Evolutionary conservation across 2,329 filamentous ascomycete species (phyloP), one percentile per base, ranked within the genome.

Genomic region (Thelonectria olida): DNA sequence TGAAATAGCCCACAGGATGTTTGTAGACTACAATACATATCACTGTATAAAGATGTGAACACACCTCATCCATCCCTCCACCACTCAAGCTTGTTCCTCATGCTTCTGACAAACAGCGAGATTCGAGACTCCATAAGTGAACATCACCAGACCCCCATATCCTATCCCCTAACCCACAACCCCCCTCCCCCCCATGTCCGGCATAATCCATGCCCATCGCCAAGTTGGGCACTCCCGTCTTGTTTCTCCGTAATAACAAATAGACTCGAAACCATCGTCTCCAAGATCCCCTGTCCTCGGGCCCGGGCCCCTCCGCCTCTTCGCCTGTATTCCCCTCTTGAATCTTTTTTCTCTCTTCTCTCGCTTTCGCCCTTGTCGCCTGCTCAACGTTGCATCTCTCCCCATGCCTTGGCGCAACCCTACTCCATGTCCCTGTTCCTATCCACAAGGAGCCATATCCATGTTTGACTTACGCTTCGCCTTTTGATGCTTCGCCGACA

Each of bases 311-410:
- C 39, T 44, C 39, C 39, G 12, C 31, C 31, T 15, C n/a, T 13
- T 44, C 39, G 39, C 39, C 39, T 41, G 13, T 20, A 17, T 41
- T 41, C 38, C 38, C 38, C 4, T 41, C 38, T 20, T 41, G n/a
- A 19, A 8, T n/a, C 17, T 5, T 12, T 22, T 44, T 44, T 4
- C 39, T 22, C 8, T 7, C 22, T 4, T 23, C 10, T 47, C 39
- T 45, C 27, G 39, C 39, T 23, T 54, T 20, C 10, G 12, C 31
- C 55, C 49, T 49, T 47, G 49, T 22, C 10, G 17, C 45, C 19
- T 27, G 44, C 45, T 36, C 45, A 60, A 45, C 45, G 50, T 45
- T 50, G 57, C 57, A 60, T 48, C 39, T 60, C 39, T 48, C 42
- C 41, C 42, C 19, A 27, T 36, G 28, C 38, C 51, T 27, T 42